Percentiles rank a stretch among this genome's conserved stretches.
These are phyloP conservation scores for Phytopythium kandeliae DNA, from an alignment of 352 stramenopile species.

Conservation along the genomic window DNA sequence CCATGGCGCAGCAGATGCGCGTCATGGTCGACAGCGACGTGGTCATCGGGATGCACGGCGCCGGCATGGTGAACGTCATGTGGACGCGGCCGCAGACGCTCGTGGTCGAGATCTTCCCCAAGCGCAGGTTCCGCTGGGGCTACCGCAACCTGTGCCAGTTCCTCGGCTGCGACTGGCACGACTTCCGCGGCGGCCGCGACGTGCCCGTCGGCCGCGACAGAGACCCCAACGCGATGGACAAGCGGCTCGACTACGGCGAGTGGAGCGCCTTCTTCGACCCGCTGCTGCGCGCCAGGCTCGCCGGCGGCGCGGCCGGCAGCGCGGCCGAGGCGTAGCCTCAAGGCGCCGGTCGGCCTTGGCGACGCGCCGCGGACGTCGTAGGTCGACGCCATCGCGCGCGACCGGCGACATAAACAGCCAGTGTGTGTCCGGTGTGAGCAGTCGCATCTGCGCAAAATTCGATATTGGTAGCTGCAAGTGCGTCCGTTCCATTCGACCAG, in stretches of 20 bases:
- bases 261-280: constrained; percentile 1
- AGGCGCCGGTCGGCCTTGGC: too few relatives aligned
- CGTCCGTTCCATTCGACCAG: too few relatives aligned
- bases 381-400: too few relatives aligned
- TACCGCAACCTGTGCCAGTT: constrained; percentile 78
- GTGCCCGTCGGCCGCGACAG: too few relatives aligned
- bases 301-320: too few relatives aligned
- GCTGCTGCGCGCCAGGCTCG: not conserved
- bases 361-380: too few relatives aligned
- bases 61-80: constrained; percentile 70
- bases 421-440: too few relatives aligned
- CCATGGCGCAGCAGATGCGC: constrained; percentile 54
- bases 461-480: too few relatives aligned
- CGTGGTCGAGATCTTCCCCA: constrained; percentile 75
- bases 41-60: constrained; percentile 78
- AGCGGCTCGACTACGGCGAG: not conserved
- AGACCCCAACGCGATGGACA: constrained; percentile 1
- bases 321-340: too few relatives aligned
- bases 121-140: constrained; percentile 42
- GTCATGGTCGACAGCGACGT: constrained; percentile 58
- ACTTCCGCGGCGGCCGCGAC: constrained; percentile 42
- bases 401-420: too few relatives aligned
- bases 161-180: constrained; percentile 58
- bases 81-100: constrained; percentile 47
- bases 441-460: too few relatives aligned